A percentile compares a stretch with the other conserved stretches of the same genome.
These are phyloP conservation scores for Pulveroboletus sp. DNA, from an alignment of 768 basidiomycete genomes.

Conservation along the genomic window DNA sequence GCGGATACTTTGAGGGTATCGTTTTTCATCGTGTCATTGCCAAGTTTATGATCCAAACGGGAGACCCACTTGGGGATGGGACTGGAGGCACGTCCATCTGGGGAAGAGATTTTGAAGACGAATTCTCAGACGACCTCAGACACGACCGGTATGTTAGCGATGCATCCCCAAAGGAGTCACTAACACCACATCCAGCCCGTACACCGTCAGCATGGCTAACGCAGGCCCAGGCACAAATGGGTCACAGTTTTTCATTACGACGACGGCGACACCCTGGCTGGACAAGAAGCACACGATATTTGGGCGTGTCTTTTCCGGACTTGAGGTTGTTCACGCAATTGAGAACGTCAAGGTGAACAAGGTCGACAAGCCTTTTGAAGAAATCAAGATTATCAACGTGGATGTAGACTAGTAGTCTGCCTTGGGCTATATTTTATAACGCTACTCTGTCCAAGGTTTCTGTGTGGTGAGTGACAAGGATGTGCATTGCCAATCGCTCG, in stretches of 20 bases:
- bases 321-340: slow-evolving; percentile 89
- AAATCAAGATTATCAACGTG: slow-evolving; percentile 86
- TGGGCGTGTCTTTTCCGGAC: slow-evolving; percentile 80
- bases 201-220: slow-evolving; percentile 95
- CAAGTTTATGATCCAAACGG: slow-evolving; percentile 99
- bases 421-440: slow-evolving; percentile 31
- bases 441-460: slow-evolving; percentile 48
- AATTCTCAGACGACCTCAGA: slow-evolving; percentile 84
- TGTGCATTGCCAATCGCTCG: slow-evolving; percentile 14
- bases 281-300: slow-evolving; percentile 94
- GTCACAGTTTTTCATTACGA: slow-evolving; percentile 98
- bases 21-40: slow-evolving; percentile 97
- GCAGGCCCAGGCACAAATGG: slow-evolving; percentile 90
- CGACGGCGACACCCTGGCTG: slow-evolving; percentile 90
- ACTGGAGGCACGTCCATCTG: slow-evolving; percentile 91
- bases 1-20: slow-evolving; percentile 88
- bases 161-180: neutral
- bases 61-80: slow-evolving; percentile 92
- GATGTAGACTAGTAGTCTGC: slow-evolving; percentile 55
- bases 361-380: slow-evolving; percentile 86
- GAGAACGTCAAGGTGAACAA: slow-evolving; percentile 89
- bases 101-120: slow-evolving; percentile 90
- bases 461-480: slow-evolving; percentile 30
- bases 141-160: slow-evolving; percentile 72
- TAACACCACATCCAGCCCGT: slow-evolving; percentile 56